Conservation (phyloP, 345 rosid genomes). For the Diplotaxis tenuifolia region DNA sequence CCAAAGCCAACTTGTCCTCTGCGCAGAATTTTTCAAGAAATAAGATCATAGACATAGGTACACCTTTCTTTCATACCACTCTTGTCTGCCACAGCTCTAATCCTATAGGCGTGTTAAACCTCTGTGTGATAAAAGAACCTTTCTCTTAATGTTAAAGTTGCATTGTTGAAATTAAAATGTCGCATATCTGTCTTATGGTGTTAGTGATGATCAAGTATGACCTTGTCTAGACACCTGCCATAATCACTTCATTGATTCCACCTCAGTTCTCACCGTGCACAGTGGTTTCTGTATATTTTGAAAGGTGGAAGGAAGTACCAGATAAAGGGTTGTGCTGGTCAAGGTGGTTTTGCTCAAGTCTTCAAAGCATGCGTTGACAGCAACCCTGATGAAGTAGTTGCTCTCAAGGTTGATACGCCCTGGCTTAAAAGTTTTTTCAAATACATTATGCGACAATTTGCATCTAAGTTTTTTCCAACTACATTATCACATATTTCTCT, state of each 20-base stretch:
- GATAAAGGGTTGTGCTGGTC: slow-evolving; percentile 95
- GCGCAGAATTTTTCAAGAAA: slow-evolving; percentile 66
- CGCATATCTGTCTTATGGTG: not conserved
- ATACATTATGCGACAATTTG: slow-evolving; percentile 2
- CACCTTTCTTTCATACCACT: slow-evolving; percentile 8
- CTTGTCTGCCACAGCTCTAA: not conserved
- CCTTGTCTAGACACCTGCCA: too few species aligned
- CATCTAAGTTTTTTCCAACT: too few species aligned
- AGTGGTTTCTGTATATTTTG: slow-evolving; percentile 22
- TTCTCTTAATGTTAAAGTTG: not conserved
- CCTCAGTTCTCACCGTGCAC: not conserved
- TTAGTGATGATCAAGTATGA: not conserved
- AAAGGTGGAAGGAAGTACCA: slow-evolving; percentile 91
- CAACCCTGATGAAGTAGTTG: slow-evolving; percentile 80
- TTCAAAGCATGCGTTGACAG: slow-evolving; percentile 66
- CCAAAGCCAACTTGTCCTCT: slow-evolving; percentile 60
- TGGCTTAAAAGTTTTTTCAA: not conserved
- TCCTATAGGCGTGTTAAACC: slow-evolving; percentile 2
- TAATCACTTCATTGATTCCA: too few species aligned
- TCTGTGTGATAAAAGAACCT: not conserved
- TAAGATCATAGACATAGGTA: slow-evolving; percentile 79
- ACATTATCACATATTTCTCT: not conserved
- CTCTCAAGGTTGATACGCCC: slow-evolving; percentile 85
- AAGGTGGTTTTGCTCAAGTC: slow-evolving; percentile 91
- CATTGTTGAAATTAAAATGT: not conserved